Evolutionary conservation across 805 yeast species (phyloP).

Genomic region (Sugiyamaella lignohabitans): DNA sequence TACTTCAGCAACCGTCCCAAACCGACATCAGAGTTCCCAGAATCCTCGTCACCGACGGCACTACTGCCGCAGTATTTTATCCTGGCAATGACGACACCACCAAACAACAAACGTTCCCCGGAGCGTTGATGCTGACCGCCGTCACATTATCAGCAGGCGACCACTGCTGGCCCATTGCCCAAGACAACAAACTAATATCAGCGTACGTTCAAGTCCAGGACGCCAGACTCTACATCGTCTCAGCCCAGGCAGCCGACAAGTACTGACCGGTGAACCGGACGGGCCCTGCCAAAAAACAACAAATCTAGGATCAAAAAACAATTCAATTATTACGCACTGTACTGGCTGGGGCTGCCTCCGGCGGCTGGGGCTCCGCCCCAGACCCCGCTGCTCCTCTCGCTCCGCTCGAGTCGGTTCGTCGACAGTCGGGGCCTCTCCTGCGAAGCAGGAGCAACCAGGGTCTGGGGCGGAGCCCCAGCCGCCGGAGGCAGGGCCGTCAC

Average conservation of each 20-base stretch:
- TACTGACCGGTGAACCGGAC: background rate
- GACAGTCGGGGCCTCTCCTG: no score
- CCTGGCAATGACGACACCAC: background rate
- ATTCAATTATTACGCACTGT: no score
- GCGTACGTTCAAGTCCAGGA: background rate
- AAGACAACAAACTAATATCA: background rate
- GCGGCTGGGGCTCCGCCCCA: no score
- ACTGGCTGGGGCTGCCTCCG: no score
- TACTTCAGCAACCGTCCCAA: background rate
- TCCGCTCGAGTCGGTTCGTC: no score
- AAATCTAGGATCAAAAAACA: no score
- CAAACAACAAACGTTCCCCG: background rate
- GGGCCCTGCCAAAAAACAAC: no score
- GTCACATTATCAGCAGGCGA: background rate
- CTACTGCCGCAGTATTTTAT: background rate
- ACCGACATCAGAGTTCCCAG: background rate
- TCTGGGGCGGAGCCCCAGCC: no score
- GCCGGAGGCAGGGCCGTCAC: no score
- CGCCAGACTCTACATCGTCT: background rate
- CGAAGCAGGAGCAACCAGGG: no score
- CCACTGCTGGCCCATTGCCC: background rate
- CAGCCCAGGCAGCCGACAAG: background rate
- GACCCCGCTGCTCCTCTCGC: no score
- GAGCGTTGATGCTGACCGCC: background rate
- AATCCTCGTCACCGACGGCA: background rate